Conservation (phyloP, 1,284 basidiomycete genomes). For the Erythrobasidium hasegawianum region DNA sequence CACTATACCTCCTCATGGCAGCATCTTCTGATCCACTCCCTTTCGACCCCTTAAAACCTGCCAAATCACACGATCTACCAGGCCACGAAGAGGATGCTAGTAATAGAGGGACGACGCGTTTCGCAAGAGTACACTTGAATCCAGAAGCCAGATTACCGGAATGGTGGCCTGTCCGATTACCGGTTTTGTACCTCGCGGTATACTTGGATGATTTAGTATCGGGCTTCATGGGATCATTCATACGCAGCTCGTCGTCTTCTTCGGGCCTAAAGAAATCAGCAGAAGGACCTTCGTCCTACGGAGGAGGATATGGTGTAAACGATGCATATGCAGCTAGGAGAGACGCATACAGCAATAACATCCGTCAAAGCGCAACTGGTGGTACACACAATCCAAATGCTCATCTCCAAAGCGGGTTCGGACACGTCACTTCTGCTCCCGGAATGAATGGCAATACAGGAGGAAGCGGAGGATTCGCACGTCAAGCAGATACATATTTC, state of each 20-base stretch:
- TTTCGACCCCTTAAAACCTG: slow-evolving; percentile 57
- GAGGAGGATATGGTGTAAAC: background rate
- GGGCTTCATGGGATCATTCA: slow-evolving; percentile 59
- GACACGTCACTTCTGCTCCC: slow-evolving; percentile 4
- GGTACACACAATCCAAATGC: slow-evolving; percentile 13
- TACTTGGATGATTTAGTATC: slow-evolving; percentile 69
- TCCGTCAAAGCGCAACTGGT: slow-evolving; percentile 7
- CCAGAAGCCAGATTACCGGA: slow-evolving; percentile 25
- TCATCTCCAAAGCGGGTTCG: background rate
- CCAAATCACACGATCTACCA: slow-evolving; percentile 69
- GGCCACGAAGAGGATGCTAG: slow-evolving; percentile 59
- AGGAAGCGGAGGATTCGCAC: slow-evolving; percentile 17
- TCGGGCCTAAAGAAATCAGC: slow-evolving; percentile 10
- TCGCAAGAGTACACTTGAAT: slow-evolving; percentile 43
- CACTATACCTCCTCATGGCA: slow-evolving; percentile 47
- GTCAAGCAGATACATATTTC: slow-evolving; percentile 33
- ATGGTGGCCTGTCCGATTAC: slow-evolving; percentile 63
- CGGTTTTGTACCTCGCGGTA: slow-evolving; percentile 66
- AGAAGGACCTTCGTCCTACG: slow-evolving; percentile 38
- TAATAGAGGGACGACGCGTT: slow-evolving; percentile 62
- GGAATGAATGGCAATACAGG: too few species aligned
- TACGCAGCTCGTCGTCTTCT: slow-evolving; percentile 33
- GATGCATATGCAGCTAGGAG: slow-evolving; percentile 30
- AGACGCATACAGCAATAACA: slow-evolving; percentile 26
- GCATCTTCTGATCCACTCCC: slow-evolving; percentile 40